Evolutionary conservation across 23 red algal species (phyloP).

Genomic region (Pyropia yezoensis): DNA sequence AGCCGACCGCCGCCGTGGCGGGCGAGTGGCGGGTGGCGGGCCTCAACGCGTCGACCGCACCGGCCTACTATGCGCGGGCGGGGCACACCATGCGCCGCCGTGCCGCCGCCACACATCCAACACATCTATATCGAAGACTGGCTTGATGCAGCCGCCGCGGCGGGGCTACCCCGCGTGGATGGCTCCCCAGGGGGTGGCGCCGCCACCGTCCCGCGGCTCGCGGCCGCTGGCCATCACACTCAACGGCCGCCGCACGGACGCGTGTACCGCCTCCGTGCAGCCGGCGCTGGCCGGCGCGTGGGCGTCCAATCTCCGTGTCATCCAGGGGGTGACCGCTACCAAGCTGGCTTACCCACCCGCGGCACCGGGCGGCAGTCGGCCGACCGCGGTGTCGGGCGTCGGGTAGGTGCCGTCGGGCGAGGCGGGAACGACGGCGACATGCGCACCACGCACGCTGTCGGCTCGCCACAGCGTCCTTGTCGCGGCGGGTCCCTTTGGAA

Average conservation of each 20-base stretch:
- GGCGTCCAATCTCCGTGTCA: constrained; percentile 11
- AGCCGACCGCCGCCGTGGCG: constrained; percentile 5
- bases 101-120: no score
- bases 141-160: no score
- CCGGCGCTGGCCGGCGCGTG: constrained; percentile 1
- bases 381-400: background rate
- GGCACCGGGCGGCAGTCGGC: background rate
- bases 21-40: constrained; percentile 14
- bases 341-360: constrained; percentile 2
- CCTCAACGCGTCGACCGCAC: background rate
- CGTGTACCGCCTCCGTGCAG: constrained; percentile 23
- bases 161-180: no score
- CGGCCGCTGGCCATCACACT: no score
- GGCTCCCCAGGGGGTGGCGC: no score
- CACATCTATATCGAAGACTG: no score
- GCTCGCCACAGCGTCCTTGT: constrained; percentile 24
- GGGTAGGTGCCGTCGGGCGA: constrained; percentile 1
- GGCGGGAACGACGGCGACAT: background rate
- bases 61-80: no score
- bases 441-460: background rate
- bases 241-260: constrained; percentile 18
- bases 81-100: no score
- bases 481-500: constrained; percentile 47
- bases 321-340: constrained; percentile 21
- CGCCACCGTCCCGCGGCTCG: no score